Conservation (phyloP, 2,329 filamentous ascomycete genomes). For the Chlorencoelia australis region DNA sequence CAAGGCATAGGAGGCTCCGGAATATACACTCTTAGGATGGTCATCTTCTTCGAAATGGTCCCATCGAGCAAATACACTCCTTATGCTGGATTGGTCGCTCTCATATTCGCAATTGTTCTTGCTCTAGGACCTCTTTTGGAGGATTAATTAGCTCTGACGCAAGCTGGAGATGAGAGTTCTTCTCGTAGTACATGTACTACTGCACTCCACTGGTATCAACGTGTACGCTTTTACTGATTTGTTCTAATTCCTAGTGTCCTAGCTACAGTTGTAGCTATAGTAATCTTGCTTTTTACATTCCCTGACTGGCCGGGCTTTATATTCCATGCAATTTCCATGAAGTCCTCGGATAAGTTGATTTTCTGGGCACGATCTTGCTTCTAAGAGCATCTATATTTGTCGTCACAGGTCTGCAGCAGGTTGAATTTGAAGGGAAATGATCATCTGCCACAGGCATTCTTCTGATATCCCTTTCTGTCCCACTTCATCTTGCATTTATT, state of each 20-base stretch:
- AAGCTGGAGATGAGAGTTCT: constrained; percentile 24
- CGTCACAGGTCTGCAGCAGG: constrained; percentile 37
- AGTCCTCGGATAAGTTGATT: constrained; percentile 5
- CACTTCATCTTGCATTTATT: constrained; percentile 26
- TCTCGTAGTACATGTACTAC: constrained; percentile 3
- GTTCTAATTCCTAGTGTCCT: background rate
- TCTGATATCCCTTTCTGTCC: constrained; percentile 15
- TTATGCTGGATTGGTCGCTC: constrained; percentile 15
- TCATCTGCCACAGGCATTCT: constrained; percentile 30
- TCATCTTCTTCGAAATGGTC: constrained; percentile 40
- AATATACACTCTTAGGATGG: constrained; percentile 34
- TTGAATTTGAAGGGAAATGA: constrained; percentile 34
- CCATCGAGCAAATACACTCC: constrained; percentile 35
- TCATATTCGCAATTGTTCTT: constrained; percentile 11
- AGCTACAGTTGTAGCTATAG: background rate
- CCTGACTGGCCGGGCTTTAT: background rate
- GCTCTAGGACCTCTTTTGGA: constrained; percentile 24
- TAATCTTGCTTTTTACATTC: background rate
- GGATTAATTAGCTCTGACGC: constrained; percentile 27
- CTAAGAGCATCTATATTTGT: constrained; percentile 34
- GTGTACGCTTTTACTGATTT: background rate
- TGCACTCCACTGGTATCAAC: background rate
- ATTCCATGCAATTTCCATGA: background rate
- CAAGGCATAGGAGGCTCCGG: constrained; percentile 38
- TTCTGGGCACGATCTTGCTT: constrained; percentile 23